Evolutionary conservation across 495 filamentous ascomycete species (phyloP), one percentile per base, ranked within the genome.

Genomic region (Aspergillus mulundensis): DNA sequence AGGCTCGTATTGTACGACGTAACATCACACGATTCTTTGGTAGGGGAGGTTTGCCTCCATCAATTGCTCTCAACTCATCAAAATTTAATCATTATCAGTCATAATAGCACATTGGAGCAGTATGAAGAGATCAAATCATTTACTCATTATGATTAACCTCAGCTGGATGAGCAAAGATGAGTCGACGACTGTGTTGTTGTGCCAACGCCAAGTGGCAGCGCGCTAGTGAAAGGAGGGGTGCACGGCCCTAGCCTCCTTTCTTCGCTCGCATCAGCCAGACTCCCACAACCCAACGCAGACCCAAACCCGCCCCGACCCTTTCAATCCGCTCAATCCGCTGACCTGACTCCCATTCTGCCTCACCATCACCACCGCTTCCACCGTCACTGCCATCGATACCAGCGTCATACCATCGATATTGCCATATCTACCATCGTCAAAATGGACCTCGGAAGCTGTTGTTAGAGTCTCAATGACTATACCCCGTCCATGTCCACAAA

Each of bases 361-460:
- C 46, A 43, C 44, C 30, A 53, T 54, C 50, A 57, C 43, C 48
- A 39, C 14, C 53, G 30, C 40, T 41, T 20, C 40, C 51, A 52
- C 11, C 39, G 30, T 19, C 10, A 52, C 23, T 32, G 38, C 16
- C 20, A 50, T 47, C 55, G 24, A 23, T 5, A 40, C 40, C 52
- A 46, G 39, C 55, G 5, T n/a, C 16, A 42, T 56, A 32, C 38
- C 38, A 59, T 50, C 28, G 12, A 46, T 28, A 41, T 7, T 16
- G 30, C 53, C 53, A 43, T 53, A 25, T n/a, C 19, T 52, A 48
- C 14, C n/a, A 46, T 21, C 40, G 38, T 43, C 53, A 56, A 59
- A 65, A 69, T 69, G 66, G 56, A 65, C 54, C 7, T 41, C 36
- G 15, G n/a, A 45, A 42, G 15, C 4, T 54, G 47, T 54, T 61